Conservation (phyloP, 2,329 filamentous ascomycete genomes). For the Apiospora malaysiana region DNA sequence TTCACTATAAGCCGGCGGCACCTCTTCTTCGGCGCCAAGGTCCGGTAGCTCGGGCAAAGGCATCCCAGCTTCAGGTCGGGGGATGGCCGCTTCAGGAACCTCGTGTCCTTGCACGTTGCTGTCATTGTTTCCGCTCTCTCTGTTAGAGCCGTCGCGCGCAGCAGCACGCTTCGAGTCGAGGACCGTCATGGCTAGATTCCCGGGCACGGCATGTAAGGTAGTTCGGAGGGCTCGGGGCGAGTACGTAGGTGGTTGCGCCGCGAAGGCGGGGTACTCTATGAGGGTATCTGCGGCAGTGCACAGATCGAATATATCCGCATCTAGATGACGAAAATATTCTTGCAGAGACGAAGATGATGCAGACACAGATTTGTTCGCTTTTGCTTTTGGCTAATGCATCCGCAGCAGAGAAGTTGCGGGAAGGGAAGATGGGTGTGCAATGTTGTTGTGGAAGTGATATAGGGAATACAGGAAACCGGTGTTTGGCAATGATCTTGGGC, state of each 20-base stretch:
- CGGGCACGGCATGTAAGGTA: background rate
- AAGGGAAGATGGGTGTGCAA: background rate
- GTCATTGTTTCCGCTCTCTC: background rate
- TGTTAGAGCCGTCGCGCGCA: constrained; percentile 18
- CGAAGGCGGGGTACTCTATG: constrained; percentile 9
- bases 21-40: constrained; percentile 47
- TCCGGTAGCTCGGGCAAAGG: constrained; percentile 37
- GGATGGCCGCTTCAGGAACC: constrained; percentile 16
- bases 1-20: constrained; percentile 65
- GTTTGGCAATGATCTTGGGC: background rate
- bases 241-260: background rate
- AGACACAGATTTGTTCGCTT: background rate
- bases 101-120: background rate
- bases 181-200: constrained; percentile 21
- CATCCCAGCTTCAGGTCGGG: constrained; percentile 10
- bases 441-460: background rate
- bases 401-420: background rate
- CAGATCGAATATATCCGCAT: background rate
- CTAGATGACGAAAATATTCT: background rate
- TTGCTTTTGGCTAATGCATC: background rate
- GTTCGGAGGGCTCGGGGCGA: background rate
- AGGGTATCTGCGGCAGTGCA: background rate
- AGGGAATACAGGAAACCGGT: background rate
- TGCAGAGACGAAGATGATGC: background rate
- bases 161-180: constrained; percentile 21